Conservation (phyloP, 306 rosid species). For the Quercus robur region DNA sequence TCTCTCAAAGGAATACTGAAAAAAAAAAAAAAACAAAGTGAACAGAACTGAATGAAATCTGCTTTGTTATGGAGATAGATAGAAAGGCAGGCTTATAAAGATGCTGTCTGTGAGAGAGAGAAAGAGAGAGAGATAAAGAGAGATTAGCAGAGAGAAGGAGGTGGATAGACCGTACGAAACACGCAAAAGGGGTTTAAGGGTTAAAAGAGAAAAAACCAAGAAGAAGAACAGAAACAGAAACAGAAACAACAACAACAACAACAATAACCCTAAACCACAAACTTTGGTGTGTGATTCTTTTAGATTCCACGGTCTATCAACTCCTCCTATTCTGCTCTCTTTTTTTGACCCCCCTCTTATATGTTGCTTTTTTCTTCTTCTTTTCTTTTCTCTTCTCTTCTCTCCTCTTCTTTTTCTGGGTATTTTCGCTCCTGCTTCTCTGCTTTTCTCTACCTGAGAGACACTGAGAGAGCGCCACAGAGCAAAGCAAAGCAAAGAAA, state of each 20-base stretch:
- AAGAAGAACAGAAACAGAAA: background rate
- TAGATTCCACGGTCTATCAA: constrained; percentile 55
- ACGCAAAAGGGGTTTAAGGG: constrained; percentile 19
- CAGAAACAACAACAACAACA: background rate
- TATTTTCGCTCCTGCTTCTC: constrained; percentile 3
- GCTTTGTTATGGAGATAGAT: background rate
- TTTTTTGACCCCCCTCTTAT: constrained; percentile 6
- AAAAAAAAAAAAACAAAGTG: background rate
- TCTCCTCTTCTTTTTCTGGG: constrained; percentile 8
- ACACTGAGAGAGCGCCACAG: background rate
- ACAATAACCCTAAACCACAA: constrained; percentile 20
- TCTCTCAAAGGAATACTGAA: background rate
- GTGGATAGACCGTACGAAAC: constrained; percentile 46
- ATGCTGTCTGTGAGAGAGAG: background rate
- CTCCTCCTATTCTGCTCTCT: constrained; percentile 38
- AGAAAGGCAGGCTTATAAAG: background rate
- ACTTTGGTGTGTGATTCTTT: constrained; percentile 40
- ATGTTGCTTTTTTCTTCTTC: background rate
- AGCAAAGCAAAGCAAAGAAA: background rate
- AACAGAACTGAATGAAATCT: background rate
- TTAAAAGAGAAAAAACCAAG: background rate
- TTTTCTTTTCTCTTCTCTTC: constrained; percentile 9
- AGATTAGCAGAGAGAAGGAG: constrained; percentile 28
- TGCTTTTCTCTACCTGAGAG: background rate
- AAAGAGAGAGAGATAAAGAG: background rate